Conservation (phyloP, 1,139 yeast species). For the Yamadazyma mexicana region DNA sequence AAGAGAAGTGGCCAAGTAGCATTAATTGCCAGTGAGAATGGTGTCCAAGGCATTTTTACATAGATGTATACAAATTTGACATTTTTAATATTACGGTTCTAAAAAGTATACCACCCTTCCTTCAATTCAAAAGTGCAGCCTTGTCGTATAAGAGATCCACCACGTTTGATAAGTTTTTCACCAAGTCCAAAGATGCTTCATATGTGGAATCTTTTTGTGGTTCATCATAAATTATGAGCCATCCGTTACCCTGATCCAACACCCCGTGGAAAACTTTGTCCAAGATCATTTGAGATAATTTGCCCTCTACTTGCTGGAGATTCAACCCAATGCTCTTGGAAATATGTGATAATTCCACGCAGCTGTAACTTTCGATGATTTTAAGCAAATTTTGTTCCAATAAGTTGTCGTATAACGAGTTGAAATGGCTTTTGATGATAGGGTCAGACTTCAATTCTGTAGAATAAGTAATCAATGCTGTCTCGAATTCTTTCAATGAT, state of each 20-base stretch:
- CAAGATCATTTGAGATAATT: slow-evolving; percentile 92
- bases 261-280: slow-evolving; percentile 95
- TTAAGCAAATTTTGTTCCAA: slow-evolving; percentile 91
- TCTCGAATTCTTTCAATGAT: slow-evolving; percentile 87
- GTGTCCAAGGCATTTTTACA: slow-evolving; percentile 36
- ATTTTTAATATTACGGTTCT: not conserved
- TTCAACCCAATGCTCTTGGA: slow-evolving; percentile 88
- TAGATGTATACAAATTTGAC: slow-evolving; percentile 6
- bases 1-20: slow-evolving; percentile 57
- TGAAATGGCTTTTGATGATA: slow-evolving; percentile 88
- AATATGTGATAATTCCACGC: slow-evolving; percentile 88
- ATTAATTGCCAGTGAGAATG: slow-evolving; percentile 45
- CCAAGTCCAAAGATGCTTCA: slow-evolving; percentile 82
- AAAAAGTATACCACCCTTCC: no score
- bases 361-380: slow-evolving; percentile 93
- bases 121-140: slow-evolving; percentile 72
- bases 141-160: slow-evolving; percentile 93
- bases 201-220: slow-evolving; percentile 89
- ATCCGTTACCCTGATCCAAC: slow-evolving; percentile 96
- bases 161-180: slow-evolving; percentile 82
- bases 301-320: slow-evolving; percentile 87
- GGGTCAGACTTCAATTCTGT: slow-evolving; percentile 81
- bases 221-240: slow-evolving; percentile 90
- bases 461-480: slow-evolving; percentile 68
- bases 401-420: slow-evolving; percentile 88